These are phyloP conservation scores for Blastocystis sp. DNA, from an alignment of 352 stramenopile genomes.

Conservation along the genomic window DNA sequence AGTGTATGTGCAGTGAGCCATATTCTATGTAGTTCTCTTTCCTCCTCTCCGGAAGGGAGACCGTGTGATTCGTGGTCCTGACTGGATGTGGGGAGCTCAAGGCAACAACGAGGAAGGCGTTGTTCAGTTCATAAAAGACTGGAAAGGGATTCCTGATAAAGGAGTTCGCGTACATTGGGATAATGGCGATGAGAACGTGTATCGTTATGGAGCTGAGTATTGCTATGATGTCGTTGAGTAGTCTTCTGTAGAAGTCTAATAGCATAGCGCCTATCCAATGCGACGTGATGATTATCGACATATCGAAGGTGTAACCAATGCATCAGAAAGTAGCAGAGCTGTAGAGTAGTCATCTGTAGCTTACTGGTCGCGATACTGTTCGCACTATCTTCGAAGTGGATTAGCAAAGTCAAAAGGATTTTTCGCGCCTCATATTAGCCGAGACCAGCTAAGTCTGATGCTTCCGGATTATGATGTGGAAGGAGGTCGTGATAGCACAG, in stretches of 20 bases:
- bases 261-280: constrained; percentile 24
- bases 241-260: not conserved
- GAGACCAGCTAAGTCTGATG: not conserved
- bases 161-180: constrained; percentile 54
- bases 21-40: constrained; percentile 25
- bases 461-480: constrained; percentile 55
- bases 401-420: constrained; percentile 35
- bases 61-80: constrained; percentile 32
- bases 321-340: not conserved
- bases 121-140: constrained; percentile 46
- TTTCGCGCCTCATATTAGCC: constrained; percentile 48
- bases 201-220: constrained; percentile 58
- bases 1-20: not conserved
- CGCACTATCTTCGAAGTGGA: not conserved
- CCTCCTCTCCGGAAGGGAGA: not conserved
- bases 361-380: constrained; percentile 51
- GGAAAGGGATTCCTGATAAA: constrained; percentile 30
- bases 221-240: constrained; percentile 49
- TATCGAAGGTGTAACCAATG: not conserved
- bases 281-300: constrained; percentile 37
- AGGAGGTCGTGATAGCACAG: not conserved
- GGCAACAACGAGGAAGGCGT: constrained; percentile 4
- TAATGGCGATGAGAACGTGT: constrained; percentile 15
- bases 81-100: constrained; percentile 54
- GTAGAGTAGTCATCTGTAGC: not conserved